Evolutionary conservation across 306 rosid genomes (phyloP), one percentile per base, ranked within the genome.

Genomic region (Sicyos edulis): DNA sequence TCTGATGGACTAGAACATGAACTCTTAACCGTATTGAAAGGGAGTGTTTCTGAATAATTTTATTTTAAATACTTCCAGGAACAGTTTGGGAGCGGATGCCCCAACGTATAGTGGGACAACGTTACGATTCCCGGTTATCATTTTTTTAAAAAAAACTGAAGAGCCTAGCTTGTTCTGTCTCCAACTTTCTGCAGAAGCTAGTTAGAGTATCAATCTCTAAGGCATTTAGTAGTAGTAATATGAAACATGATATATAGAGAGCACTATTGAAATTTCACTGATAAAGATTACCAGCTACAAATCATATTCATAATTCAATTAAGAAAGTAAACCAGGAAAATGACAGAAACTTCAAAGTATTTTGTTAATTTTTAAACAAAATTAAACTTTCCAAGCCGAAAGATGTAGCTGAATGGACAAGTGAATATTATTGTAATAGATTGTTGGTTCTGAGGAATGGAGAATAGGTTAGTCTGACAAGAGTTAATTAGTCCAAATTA

Each of bases 181-280:
- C 59, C 88, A 58, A 81, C 83, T 75, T 68, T 81, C 92, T 85
- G 85, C 88, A 58, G 64, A 58, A 37, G 17, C 64, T 24, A 6
- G 64, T 58, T 58, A 57, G 37, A 57, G n/a, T 14, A 12, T 11
- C n/a, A 7, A 19, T 67, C 16, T 24, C 68, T 26, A 73, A 24
- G 44, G 45, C 66, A 60, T 60, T 60, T 32, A 60, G 20, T 19
- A 29, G 9, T 29, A 29, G 37, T 32, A 32, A 60, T 29, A 26
- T 60, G 54, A 10, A 44, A 47, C 47, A 66, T 15, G 47, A 37
- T 37, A 37, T 37, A 37, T 37, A 17, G 51, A 65, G 44, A 32
- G 37, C 54, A 51, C 54, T 1, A 51, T 52, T 22, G 47, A 44
- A 69, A 8, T 22, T 63, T 52, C n/a, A n/a, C 10, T 17, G 17